These are phyloP conservation scores for Amauroascus verrucosus DNA, from an alignment of 2,329 filamentous ascomycete species.

Conservation along the genomic window DNA sequence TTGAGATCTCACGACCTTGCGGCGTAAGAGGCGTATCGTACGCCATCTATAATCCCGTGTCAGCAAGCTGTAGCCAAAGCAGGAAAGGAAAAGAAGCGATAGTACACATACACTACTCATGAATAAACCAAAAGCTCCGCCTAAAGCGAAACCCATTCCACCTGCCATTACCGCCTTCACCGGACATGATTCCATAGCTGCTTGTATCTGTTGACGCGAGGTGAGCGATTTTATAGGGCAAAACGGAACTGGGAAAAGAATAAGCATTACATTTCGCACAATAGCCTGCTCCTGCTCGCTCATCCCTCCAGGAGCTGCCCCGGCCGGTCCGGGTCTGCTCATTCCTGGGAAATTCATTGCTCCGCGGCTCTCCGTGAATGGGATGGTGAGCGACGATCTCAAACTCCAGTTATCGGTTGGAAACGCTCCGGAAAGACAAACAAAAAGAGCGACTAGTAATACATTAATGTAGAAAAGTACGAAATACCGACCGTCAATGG, in stretches of 20 bases:
- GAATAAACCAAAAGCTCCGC: constrained; percentile 89
- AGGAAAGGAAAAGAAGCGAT: background rate
- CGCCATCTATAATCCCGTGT: constrained; percentile 62
- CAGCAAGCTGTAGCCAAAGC: constrained; percentile 1
- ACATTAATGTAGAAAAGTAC: background rate
- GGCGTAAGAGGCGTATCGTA: constrained; percentile 82
- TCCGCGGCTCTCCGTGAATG: background rate
- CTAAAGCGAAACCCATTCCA: constrained; percentile 86
- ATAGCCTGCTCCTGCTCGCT: constrained; percentile 40
- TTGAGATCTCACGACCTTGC: constrained; percentile 44
- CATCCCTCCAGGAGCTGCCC: constrained; percentile 29
- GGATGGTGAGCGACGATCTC: background rate
- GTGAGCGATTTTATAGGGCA: background rate
- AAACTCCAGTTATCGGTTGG: background rate
- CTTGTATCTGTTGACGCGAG: constrained; percentile 53
- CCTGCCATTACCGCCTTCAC: constrained; percentile 83
- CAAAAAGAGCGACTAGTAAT: constrained; percentile 3
- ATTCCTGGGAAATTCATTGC: constrained; percentile 31
- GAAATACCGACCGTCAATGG: too few species aligned
- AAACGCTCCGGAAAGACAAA: background rate
- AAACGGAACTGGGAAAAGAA: background rate
- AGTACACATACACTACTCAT: constrained; percentile 72
- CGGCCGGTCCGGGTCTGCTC: constrained; percentile 23
- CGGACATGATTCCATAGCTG: constrained; percentile 82
- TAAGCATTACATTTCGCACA: constrained; percentile 35